Conservation (phyloP, 2,329 filamentous ascomycete species). For the Tolypocladium tropicale region DNA sequence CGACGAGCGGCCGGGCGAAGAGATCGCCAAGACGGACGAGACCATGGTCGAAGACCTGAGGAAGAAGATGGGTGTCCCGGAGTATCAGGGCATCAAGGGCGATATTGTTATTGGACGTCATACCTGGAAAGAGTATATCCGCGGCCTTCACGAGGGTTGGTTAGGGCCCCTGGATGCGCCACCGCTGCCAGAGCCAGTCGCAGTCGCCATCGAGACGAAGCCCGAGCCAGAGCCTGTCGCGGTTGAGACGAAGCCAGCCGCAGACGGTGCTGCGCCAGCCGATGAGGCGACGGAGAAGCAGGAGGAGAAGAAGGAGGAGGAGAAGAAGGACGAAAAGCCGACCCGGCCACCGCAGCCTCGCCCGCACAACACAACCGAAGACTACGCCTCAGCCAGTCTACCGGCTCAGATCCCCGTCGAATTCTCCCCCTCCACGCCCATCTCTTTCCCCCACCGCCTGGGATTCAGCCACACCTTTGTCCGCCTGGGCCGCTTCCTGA, state of each 20-base stretch:
- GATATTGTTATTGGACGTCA: constrained; percentile 86
- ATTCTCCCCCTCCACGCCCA: constrained; percentile 61
- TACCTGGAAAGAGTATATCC: constrained; percentile 94
- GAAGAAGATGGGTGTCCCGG: constrained; percentile 53
- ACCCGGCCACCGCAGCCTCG: constrained; percentile 52
- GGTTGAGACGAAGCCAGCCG: constrained; percentile 10
- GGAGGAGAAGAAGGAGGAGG: constrained; percentile 27
- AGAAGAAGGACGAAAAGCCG: constrained; percentile 38
- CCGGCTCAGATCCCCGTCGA: constrained; percentile 57
- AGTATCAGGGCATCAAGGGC: constrained; percentile 65
- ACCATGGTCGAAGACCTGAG: constrained; percentile 54
- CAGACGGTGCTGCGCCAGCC: constrained; percentile 9
- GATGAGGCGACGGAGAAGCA: constrained; percentile 9
- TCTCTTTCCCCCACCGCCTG: constrained; percentile 80
- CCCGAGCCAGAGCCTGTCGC: constrained; percentile 13
- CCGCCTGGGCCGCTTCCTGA: constrained; percentile 80
- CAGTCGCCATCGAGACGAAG: too few species aligned
- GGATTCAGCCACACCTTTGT: constrained; percentile 86
- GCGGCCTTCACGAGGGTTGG: constrained; percentile 94
- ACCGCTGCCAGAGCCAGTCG: constrained; percentile 17
- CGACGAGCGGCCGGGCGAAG: constrained; percentile 40
- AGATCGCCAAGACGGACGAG: constrained; percentile 36
- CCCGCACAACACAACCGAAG: constrained; percentile 62
- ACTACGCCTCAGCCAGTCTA: constrained; percentile 58
- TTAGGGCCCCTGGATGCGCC: constrained; percentile 70